phyloP scores from a whole-genome alignment of 768 basidiomycete species.

The Leccinellum rugosiceps region DNA sequence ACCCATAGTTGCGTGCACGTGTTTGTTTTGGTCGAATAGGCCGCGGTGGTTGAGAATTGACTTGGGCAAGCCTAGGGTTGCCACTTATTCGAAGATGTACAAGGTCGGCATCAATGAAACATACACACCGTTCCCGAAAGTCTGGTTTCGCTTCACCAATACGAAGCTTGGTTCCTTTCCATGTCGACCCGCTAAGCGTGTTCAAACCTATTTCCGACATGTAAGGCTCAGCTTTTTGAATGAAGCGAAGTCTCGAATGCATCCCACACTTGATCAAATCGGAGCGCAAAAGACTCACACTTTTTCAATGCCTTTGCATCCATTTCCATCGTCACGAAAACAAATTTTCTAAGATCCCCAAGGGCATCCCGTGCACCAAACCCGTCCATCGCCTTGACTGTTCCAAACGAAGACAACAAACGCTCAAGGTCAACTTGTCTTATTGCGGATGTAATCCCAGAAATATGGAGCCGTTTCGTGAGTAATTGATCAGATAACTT shows the following conservation, averaged over 20 bases:
- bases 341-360: conserved; percentile 69
- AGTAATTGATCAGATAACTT: conserved; percentile 23
- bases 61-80: conserved; percentile 7
- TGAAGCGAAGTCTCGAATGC: neutral
- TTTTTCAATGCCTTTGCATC: conserved; percentile 54
- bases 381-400: conserved; percentile 65
- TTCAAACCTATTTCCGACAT: conserved; percentile 55
- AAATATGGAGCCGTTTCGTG: conserved; percentile 68
- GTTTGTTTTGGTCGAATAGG: conserved; percentile 43
- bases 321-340: conserved; percentile 68
- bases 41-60: conserved; percentile 15
- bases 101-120: neutral
- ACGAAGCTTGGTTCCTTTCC: conserved; percentile 84
- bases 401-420: conserved; percentile 65
- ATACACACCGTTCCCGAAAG: conserved; percentile 54
- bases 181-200: conserved; percentile 73
- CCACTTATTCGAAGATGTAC: neutral
- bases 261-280: neutral
- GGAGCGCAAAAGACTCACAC: conserved; percentile 45
- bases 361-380: conserved; percentile 62
- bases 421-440: conserved; percentile 52
- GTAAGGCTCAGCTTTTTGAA: neutral
- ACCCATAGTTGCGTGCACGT: conserved; percentile 35
- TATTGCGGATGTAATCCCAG: conserved; percentile 70
- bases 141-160: conserved; percentile 83